Base-by-base conservation (phyloP, 441 rosid genomes). In the Eruca vesicaria region DNA sequence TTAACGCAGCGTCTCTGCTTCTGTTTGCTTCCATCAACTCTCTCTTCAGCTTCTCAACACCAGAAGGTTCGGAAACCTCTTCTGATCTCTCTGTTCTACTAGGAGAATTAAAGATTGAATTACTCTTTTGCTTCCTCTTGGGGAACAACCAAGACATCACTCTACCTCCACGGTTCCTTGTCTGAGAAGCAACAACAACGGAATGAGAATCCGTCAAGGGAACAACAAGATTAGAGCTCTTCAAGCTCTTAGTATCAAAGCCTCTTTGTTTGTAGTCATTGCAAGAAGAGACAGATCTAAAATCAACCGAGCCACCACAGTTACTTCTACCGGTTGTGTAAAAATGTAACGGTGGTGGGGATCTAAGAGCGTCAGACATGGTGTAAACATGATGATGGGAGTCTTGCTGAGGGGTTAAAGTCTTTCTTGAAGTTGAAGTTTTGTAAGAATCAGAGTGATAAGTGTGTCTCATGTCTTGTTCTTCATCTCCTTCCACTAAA, bases 61-160 rank as follows among this genome's bases (percentile, higher is more conserved):
- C 55, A 48, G 53, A 16, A 20, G 16, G 71, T 81, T 88, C 94
- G 0, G 94, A 87, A n/a, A 86, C 94, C 43, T 85, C 96, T 72
- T 92, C 98, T 0, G 99, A 91, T 14, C 56, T 78, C 60, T 90
- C 97, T 3, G 92, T 83, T 63, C 84, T 73, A 69, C 75, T 85
- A 2, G 97, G 91, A 0, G 93, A 91, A 68, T 63, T 77, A 56
- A 73, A 73, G 23, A 78, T 69, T 0, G 73, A 62, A 6, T 14
- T 75, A 7, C 67, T 69, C 89, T 85, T 89, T n/a, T 86, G 82
- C 78, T 93, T 93, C 83, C 80, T 93, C 89, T 85, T 80, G 0
- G 97, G 96, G 62, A 95, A 88, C 75, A 91, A 71, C 93, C 98
- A 80, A 10, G 95, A 91, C 64, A 95, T 83, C 78, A 88, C 79